A percentile compares a stretch with the other conserved stretches of the same genome.
phyloP scores from a whole-genome alignment of 306 rosid species.

The Lathyrus sativus region DNA sequence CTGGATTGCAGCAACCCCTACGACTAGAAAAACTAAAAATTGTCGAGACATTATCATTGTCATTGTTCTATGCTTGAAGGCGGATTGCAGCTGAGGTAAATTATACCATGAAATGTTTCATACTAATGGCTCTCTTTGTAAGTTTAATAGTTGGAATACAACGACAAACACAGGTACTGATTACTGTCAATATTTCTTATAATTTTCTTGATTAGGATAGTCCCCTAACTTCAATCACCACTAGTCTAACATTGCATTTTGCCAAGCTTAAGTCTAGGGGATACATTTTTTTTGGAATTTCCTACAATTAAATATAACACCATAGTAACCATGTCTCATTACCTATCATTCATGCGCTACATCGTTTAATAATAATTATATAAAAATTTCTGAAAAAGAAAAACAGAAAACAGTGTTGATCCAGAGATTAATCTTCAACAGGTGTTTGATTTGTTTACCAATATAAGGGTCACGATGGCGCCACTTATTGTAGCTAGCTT shows the following conservation, averaged over 20 bases:
- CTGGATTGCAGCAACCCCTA: neutral
- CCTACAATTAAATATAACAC: neutral
- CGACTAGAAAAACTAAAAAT: neutral
- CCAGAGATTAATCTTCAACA: neutral
- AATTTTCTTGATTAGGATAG: neutral
- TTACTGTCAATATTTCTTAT: neutral
- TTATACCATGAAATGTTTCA: neutral
- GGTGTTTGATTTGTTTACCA: conserved; percentile 46
- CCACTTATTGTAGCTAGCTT: conserved; percentile 79
- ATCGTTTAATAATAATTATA: neutral
- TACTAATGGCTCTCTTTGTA: neutral
- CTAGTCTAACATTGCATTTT: no score
- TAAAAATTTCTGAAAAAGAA: neutral
- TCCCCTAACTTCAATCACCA: neutral
- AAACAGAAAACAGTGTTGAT: neutral
- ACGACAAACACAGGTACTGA: neutral
- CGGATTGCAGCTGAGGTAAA: neutral
- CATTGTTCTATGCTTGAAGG: neutral
- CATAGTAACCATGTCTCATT: neutral
- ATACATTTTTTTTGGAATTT: no score
- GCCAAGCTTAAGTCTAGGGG: no score
- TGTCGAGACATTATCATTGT: neutral
- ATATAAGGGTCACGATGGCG: conserved; percentile 98
- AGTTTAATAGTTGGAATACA: neutral
- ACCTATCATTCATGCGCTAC: neutral